Percentiles rank a stretch among this genome's conserved stretches.
Conservation (phyloP, 2,329 filamentous ascomycete species). For the Arthroderma sp. region DNA sequence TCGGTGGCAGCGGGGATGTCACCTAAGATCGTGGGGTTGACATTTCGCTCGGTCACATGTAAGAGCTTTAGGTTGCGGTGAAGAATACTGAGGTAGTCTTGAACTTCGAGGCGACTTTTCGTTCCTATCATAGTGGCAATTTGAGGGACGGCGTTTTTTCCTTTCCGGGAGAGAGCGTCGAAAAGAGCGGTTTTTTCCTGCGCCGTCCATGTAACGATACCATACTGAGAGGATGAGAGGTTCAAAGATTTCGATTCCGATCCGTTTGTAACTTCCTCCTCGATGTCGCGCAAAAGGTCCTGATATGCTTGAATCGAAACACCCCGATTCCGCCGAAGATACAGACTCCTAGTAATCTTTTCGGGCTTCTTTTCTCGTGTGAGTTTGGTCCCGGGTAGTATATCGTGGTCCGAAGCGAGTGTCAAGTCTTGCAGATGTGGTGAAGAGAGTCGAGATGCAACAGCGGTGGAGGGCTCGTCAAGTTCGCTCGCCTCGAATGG, state of each 20-base stretch:
- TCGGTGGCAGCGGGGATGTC: slow-evolving; percentile 63
- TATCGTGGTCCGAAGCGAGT: slow-evolving; percentile 3
- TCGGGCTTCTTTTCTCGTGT: background rate
- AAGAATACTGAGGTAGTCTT: slow-evolving; percentile 54
- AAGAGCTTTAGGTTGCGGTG: slow-evolving; percentile 36
- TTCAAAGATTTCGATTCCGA: slow-evolving; percentile 1
- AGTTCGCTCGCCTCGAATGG: background rate
- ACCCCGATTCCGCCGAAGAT: too few relatives aligned
- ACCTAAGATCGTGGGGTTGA: slow-evolving; percentile 31
- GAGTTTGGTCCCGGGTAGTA: slow-evolving; percentile 4
- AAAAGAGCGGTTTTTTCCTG: slow-evolving; percentile 62
- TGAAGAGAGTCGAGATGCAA: slow-evolving; percentile 7
- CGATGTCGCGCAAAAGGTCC: slow-evolving; percentile 42
- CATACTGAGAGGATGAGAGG: slow-evolving; percentile 45
- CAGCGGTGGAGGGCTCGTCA: background rate
- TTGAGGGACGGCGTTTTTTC: slow-evolving; percentile 46
- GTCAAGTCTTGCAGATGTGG: slow-evolving; percentile 8
- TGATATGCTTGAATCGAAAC: slow-evolving; percentile 26
- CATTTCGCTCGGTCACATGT: slow-evolving; percentile 20
- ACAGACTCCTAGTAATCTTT: too few relatives aligned
- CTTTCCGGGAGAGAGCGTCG: slow-evolving; percentile 48
- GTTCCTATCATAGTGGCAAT: slow-evolving; percentile 52
- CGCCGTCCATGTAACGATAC: slow-evolving; percentile 55
- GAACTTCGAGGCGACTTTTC: slow-evolving; percentile 64
- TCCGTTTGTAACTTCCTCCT: slow-evolving; percentile 25